Evolutionary conservation across 768 basidiomycete genomes (phyloP).

Genomic region (Pleurotus ostreatus): DNA sequence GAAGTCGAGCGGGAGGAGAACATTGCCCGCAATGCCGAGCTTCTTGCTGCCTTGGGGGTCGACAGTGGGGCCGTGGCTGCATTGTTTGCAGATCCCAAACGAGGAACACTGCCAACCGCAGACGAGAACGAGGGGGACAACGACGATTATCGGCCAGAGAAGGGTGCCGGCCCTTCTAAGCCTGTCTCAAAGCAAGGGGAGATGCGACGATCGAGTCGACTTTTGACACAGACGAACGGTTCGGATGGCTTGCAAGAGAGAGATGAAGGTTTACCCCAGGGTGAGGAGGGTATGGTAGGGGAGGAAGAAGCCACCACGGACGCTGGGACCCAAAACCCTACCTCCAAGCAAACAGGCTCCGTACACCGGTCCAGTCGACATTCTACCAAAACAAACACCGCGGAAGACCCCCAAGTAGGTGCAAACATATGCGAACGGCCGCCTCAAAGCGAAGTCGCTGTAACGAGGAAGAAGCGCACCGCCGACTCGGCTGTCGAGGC

Average conservation of each 20-base stretch:
- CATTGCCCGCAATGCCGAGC: not conserved
- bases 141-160: not conserved
- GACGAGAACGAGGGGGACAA: not conserved
- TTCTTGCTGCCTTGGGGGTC: not conserved
- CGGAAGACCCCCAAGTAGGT: too few species aligned
- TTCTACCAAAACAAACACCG: too few species aligned
- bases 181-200: not conserved
- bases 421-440: too few species aligned
- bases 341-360: too few species aligned
- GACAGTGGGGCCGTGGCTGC: slow-evolving; percentile 9
- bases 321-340: too few species aligned
- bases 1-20: not conserved
- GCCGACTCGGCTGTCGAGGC: too few species aligned
- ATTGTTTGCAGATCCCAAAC: slow-evolving; percentile 11
- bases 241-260: not conserved
- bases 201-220: not conserved
- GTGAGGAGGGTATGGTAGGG: too few species aligned
- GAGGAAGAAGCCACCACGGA: too few species aligned
- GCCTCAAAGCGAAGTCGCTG: too few species aligned
- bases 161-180: not conserved
- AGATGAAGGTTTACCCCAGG: too few species aligned
- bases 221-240: not conserved
- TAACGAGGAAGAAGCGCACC: too few species aligned
- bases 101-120: not conserved
- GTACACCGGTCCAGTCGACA: too few species aligned